Conservation (phyloP, 306 rosid genomes). For the Medicago truncatula region DNA sequence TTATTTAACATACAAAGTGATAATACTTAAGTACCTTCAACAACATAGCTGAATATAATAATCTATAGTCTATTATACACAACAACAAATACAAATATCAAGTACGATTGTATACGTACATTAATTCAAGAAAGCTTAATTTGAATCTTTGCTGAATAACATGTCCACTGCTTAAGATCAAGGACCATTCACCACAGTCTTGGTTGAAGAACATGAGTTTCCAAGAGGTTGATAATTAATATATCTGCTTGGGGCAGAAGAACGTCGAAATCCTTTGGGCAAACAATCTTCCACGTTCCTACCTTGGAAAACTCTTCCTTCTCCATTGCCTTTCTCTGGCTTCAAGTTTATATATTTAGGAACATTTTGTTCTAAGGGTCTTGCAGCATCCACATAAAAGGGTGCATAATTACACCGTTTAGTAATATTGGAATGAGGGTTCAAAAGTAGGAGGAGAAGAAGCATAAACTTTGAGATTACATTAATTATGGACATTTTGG, state of each 20-base stretch:
- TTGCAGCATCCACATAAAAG: constrained; percentile 34
- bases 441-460: constrained; percentile 43
- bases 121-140: neutral
- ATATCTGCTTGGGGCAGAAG: constrained; percentile 73
- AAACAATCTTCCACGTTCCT: constrained; percentile 56
- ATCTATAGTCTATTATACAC: neutral
- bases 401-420: constrained; percentile 22
- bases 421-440: constrained; percentile 33
- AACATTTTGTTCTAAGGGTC: constrained; percentile 46
- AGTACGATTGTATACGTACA: constrained; percentile 6
- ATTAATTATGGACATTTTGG: constrained; percentile 36
- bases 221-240: constrained; percentile 60
- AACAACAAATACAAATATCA: neutral
- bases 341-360: constrained; percentile 45
- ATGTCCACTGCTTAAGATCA: constrained; percentile 43
- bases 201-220: constrained; percentile 50
- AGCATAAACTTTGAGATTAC: constrained; percentile 35
- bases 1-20: neutral
- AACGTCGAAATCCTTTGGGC: constrained; percentile 62
- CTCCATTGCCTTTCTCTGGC: constrained; percentile 43
- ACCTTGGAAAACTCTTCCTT: neutral
- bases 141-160: neutral
- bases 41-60: neutral
- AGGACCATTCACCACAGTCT: constrained; percentile 43
- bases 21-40: neutral